These are phyloP conservation scores for Colletotrichum sp. DNA, from an alignment of 2,329 filamentous ascomycete genomes.

Conservation along the genomic window DNA sequence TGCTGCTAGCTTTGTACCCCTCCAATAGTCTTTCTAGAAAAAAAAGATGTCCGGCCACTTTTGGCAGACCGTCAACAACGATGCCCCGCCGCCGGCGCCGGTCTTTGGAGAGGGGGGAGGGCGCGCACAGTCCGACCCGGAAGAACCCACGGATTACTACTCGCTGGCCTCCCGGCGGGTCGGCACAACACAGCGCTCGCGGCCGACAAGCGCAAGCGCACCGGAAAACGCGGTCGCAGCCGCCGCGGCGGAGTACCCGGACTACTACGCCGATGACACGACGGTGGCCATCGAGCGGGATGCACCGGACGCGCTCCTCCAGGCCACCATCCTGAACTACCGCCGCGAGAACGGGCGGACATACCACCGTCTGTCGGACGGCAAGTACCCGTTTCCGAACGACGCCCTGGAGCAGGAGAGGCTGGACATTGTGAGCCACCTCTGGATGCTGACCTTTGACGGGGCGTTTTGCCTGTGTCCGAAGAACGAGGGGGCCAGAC, in stretches of 20 bases:
- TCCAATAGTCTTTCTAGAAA: background rate
- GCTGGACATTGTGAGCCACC: slow-evolving; percentile 59
- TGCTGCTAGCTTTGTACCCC: background rate
- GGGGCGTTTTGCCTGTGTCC: slow-evolving; percentile 38
- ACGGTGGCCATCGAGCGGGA: background rate
- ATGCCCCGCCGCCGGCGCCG: background rate
- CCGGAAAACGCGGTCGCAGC: background rate
- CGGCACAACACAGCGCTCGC: background rate
- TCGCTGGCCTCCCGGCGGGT: background rate
- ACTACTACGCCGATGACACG: background rate
- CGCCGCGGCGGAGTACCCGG: background rate
- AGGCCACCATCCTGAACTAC: slow-evolving; percentile 8
- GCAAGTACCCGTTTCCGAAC: slow-evolving; percentile 35
- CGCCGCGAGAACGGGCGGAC: slow-evolving; percentile 18
- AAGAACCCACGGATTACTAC: background rate
- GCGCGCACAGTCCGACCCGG: background rate
- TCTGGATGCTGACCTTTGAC: slow-evolving; percentile 52
- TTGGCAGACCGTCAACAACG: background rate
- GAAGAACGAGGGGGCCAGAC: slow-evolving; percentile 1
- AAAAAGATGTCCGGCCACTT: background rate
- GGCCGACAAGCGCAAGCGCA: background rate
- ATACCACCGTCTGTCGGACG: slow-evolving; percentile 17
- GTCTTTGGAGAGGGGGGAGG: background rate
- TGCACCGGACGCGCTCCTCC: background rate
- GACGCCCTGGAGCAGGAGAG: slow-evolving; percentile 57